A percentile compares a stretch with the other conserved stretches of the same genome.
These are phyloP conservation scores for Cyamopsis tetragonoloba DNA, from an alignment of 306 rosid species.

Conservation along the genomic window DNA sequence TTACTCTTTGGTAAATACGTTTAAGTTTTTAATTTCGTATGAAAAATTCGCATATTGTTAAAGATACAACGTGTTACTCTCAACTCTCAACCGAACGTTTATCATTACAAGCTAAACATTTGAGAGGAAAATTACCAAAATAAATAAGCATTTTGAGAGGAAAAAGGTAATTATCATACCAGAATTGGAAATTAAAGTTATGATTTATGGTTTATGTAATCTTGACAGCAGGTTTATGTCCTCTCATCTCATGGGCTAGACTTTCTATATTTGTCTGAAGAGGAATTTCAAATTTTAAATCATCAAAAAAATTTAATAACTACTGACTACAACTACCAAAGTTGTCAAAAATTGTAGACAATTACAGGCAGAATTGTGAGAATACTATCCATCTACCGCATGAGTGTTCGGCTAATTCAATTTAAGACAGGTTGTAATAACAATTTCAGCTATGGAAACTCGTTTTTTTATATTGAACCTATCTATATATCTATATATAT, in stretches of 20 bases:
- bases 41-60: not conserved
- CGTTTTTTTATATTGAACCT: no score
- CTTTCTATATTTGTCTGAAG: not conserved
- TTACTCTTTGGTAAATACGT: no score
- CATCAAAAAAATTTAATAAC: not conserved
- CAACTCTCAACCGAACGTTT: not conserved
- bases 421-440: no score
- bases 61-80: not conserved
- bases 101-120: not conserved
- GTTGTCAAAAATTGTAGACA: not conserved
- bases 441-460: no score
- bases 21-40: not conserved
- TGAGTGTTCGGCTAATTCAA: no score
- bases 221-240: not conserved
- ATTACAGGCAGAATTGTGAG: no score
- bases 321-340: not conserved
- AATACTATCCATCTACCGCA: no score
- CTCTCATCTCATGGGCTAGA: not conserved
- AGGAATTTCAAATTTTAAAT: not conserved
- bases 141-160: no score
- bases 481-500: no score
- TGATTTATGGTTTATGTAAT: constrained; percentile 1
- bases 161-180: not conserved
- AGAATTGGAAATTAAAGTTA: not conserved
- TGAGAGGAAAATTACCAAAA: no score